Evolutionary conservation across 345 rosid genomes (phyloP).

Genomic region (Adansonia digitata): DNA sequence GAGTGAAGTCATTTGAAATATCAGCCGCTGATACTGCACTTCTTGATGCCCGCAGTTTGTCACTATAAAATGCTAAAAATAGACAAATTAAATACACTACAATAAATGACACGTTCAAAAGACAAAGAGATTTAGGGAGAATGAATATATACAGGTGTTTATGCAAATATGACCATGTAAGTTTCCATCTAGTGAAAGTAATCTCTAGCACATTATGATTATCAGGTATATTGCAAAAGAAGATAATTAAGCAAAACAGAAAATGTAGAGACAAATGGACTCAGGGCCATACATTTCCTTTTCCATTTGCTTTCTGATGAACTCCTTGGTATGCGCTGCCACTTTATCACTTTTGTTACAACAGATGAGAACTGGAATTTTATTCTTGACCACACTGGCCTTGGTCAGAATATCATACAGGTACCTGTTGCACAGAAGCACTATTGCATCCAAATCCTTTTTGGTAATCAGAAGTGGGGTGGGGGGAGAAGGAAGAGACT

Average conservation of each 20-base stretch:
- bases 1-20: slow-evolving; percentile 63
- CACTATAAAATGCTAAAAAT: slow-evolving; percentile 35
- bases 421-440: slow-evolving; percentile 43
- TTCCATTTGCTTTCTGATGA: slow-evolving; percentile 83
- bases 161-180: not conserved
- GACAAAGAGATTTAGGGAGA: too few species aligned
- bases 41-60: slow-evolving; percentile 61
- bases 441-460: slow-evolving; percentile 9
- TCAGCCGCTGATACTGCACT: slow-evolving; percentile 75
- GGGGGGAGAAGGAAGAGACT: not conserved
- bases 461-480: not conserved
- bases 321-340: slow-evolving; percentile 88
- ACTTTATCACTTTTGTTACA: slow-evolving; percentile 94
- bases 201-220: not conserved
- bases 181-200: not conserved
- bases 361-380: slow-evolving; percentile 68
- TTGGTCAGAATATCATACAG: slow-evolving; percentile 83
- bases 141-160: not conserved
- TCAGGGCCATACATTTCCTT: slow-evolving; percentile 70
- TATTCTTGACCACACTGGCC: slow-evolving; percentile 62
- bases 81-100: not conserved
- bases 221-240: slow-evolving; percentile 6
- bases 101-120: too few species aligned
- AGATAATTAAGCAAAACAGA: not conserved
- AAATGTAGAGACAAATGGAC: not conserved